Base-by-base conservation (phyloP, 768 basidiomycete genomes). In the Lactarius hatsudake region DNA sequence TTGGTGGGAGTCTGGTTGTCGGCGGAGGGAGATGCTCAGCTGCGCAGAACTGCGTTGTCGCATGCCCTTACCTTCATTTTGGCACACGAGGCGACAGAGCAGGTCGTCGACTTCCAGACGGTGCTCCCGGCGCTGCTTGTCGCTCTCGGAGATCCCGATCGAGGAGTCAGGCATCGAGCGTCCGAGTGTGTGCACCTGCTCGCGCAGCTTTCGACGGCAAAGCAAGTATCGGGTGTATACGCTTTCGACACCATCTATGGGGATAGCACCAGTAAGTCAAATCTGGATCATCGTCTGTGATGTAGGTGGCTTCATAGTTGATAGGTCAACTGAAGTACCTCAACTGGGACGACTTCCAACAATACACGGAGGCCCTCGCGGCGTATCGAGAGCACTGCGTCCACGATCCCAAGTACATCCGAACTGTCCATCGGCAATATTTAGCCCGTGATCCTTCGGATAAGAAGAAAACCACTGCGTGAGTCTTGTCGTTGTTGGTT, bases 1-100 rank as follows among this genome's bases (percentile, higher is more conserved):
- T 84, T 99, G 13, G 85, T 89, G 0, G 89, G 91, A 0, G 73
- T 90, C 30, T 93, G 90, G 83, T 79, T 76, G 30, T 60, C 68
- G 18, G 61, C 68, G 10, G 59, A 73, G 15, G 62, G 23, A 59
- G 63, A 76, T 3, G 71, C 75, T 23, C 70, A 77, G 58, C 81
- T 80, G 66, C 81, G 77, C 64, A 77, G 82, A 2, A 81, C 86
- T 1, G 87, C 94, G 0, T 79, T 98, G 10, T 78, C 83, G 5
- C 94, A 98, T 74, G 87, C 87, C 23, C 80, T 83, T 2, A 92
- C 94, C 0, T 96, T 96, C 76, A 75, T 98, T 15, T 82, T 87
- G 57, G 93, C 95, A 0, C 87, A 93, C 75, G 74, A 81, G 1
- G 73, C 79, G 2, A 78, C 83, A 56, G 77, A 81, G 51, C 80